Base-by-base conservation (phyloP, 1,139 yeast genomes). In the Wickerhamomyces sp. region DNA sequence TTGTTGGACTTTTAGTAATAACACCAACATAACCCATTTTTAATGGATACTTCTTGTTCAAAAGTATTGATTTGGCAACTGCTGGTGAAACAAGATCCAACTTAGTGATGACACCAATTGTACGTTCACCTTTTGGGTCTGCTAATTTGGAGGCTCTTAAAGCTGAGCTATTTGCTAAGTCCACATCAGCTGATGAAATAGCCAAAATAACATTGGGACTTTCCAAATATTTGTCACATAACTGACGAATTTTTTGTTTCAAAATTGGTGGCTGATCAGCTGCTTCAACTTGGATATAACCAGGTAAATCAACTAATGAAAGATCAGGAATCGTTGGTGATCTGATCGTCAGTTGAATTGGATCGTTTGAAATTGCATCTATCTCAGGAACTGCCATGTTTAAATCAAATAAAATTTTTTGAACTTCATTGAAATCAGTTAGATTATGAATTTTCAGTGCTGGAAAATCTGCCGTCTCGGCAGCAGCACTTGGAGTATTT, bases 11-110 rank as follows among this genome's bases (percentile, higher is more conserved):
- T 47, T 77, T 82, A 4, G 97, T 87, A 15, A 93, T 82, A 13
- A 93, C 98, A 35, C 98, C 98, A 23, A 93, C 97, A 55, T 93
- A 93, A 0, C 99, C 99, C 93, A 91, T 85, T 51, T 72, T 78
- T 41, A 93, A 66, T 0, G 98, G 97, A 50, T 91, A 93, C 52
- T 81, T 85, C 43, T 72, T 77, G 59, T 91, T 89, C 23, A 74
- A 70, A 39, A 93, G 65, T 23, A 86, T 75, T 8, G 67, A 70
- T 31, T 75, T 72, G 0, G 96, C 98, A 16, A 69, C 61, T 34
- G 72, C 72, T 0, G 96, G 83, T 17, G 78, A 82, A 2, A 93
- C 95, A 40, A 93, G 69, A 59, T 93, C 98, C 59, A 93, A 62
- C 56, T 93, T 93, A 4, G 98, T 91, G 35, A 91, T 78, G 8